Evolutionary conservation across 2,329 filamentous ascomycete genomes (phyloP).

Genomic region (Aurifilum marmelostoma): DNA sequence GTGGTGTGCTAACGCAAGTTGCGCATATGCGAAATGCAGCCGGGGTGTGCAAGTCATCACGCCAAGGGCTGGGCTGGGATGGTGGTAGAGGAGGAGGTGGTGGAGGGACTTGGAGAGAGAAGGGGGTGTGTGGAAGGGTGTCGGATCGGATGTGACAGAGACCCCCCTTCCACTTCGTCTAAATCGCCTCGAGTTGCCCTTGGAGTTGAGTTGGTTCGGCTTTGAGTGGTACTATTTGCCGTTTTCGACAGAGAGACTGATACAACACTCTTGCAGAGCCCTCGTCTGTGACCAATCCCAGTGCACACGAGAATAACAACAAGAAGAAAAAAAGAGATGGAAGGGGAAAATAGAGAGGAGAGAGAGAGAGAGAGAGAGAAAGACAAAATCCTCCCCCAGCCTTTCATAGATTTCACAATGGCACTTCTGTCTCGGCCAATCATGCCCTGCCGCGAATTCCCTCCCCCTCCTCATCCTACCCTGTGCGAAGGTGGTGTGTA

Average conservation of each 20-base stretch:
- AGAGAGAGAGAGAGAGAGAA: not conserved
- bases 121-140: not conserved
- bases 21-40: constrained; percentile 25
- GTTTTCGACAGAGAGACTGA: not conserved
- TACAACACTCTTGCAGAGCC: constrained; percentile 11
- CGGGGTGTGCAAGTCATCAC: constrained; percentile 26
- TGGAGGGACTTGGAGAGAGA: too few species aligned
- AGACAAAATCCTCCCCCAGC: not conserved
- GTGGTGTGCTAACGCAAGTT: constrained; percentile 24
- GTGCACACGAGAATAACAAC: constrained; percentile 12
- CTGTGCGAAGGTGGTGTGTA: not conserved
- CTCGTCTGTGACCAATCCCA: constrained; percentile 16
- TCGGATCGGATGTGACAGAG: not conserved
- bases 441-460: not conserved
- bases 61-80: not conserved
- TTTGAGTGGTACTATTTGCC: constrained; percentile 18
- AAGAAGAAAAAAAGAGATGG: too few species aligned
- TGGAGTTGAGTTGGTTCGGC: constrained; percentile 13
- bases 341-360: not conserved
- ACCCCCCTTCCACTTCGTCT: constrained; percentile 12
- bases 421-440: constrained; percentile 20
- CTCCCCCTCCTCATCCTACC: not conserved
- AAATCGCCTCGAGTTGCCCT: constrained; percentile 19
- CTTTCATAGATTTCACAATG: constrained; percentile 18
- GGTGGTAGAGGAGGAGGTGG: too few species aligned